phyloP scores from a whole-genome alignment of 2,329 filamentous ascomycete genomes.

The Didymella pomorum region DNA sequence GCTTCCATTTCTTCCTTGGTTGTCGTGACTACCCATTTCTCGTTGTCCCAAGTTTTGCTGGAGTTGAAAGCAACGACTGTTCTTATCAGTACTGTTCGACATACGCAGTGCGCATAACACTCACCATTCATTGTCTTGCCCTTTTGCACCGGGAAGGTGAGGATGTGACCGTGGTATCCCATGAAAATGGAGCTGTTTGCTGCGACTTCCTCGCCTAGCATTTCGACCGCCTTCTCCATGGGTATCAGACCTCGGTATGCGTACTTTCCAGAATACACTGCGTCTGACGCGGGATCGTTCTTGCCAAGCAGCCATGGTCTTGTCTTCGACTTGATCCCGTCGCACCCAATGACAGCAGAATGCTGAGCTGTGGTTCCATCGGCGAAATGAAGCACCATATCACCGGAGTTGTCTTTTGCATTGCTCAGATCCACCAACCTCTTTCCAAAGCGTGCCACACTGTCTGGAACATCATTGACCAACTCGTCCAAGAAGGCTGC shows the following conservation, averaged over 20 bases:
- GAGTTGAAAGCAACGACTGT: slow-evolving; percentile 48
- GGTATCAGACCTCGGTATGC: slow-evolving; percentile 70
- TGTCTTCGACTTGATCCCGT: slow-evolving; percentile 69
- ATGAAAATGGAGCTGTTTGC: slow-evolving; percentile 65
- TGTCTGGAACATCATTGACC: slow-evolving; percentile 57
- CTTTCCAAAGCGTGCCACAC: slow-evolving; percentile 56
- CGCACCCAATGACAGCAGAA: slow-evolving; percentile 66
- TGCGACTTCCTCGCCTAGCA: slow-evolving; percentile 61
- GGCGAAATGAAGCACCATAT: slow-evolving; percentile 53
- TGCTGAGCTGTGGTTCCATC: slow-evolving; percentile 59
- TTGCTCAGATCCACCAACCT: slow-evolving; percentile 41
- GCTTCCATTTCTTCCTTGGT: slow-evolving; percentile 45
- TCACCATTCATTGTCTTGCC: slow-evolving; percentile 64
- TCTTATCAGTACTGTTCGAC: slow-evolving; percentile 13
- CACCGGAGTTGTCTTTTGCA: slow-evolving; percentile 41
- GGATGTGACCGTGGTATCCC: slow-evolving; percentile 65
- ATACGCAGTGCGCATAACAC: background rate
- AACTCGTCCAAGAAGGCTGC: slow-evolving; percentile 61
- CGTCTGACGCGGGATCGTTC: slow-evolving; percentile 51
- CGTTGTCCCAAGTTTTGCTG: slow-evolving; percentile 42
- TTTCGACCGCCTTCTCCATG: slow-evolving; percentile 62
- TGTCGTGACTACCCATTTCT: slow-evolving; percentile 46
- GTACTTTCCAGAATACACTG: slow-evolving; percentile 66
- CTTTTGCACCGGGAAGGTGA: slow-evolving; percentile 70
- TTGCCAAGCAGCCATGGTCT: slow-evolving; percentile 63